phyloP scores from a whole-genome alignment of 2,329 filamentous ascomycete genomes.

The Phialophora verrucosa region DNA sequence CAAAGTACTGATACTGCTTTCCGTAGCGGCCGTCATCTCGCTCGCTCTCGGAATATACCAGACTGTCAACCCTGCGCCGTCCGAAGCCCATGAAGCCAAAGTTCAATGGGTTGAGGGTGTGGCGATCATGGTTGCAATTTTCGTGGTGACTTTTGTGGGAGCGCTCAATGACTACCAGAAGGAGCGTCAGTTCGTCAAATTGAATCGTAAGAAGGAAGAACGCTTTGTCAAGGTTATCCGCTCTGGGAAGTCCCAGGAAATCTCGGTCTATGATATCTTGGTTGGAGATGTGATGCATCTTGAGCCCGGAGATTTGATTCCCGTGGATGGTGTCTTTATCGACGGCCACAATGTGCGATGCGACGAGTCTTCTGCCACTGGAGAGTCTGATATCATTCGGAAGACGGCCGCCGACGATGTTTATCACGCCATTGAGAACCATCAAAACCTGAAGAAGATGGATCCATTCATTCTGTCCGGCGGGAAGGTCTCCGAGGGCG shows the following conservation, averaged over 20 bases:
- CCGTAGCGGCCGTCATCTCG: constrained; percentile 71
- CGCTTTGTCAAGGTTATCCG: constrained; percentile 74
- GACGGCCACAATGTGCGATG: constrained; percentile 69
- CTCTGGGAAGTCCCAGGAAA: constrained; percentile 72
- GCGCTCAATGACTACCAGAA: constrained; percentile 85
- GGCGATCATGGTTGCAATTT: constrained; percentile 76
- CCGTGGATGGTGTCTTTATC: constrained; percentile 74
- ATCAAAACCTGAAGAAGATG: constrained; percentile 66
- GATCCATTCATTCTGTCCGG: constrained; percentile 84
- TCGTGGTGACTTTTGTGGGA: constrained; percentile 76
- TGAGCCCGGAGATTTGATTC: constrained; percentile 74
- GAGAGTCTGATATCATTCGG: constrained; percentile 74
- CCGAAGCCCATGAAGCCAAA: constrained; percentile 49
- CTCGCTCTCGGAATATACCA: constrained; percentile 72
- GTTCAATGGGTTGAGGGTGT: constrained; percentile 85
- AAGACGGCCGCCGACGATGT: constrained; percentile 71
- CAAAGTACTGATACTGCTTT: constrained; percentile 73
- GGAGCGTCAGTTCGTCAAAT: constrained; percentile 77
- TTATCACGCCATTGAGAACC: constrained; percentile 65
- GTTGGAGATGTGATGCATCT: constrained; percentile 76
- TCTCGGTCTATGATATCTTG: constrained; percentile 72
- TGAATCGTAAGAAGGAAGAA: constrained; percentile 81
- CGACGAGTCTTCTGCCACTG: constrained; percentile 77
- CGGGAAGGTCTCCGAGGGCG: constrained; percentile 75
- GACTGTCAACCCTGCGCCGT: constrained; percentile 40